Conservation (phyloP, 306 rosid species). For the Leucaena leucocephala region DNA sequence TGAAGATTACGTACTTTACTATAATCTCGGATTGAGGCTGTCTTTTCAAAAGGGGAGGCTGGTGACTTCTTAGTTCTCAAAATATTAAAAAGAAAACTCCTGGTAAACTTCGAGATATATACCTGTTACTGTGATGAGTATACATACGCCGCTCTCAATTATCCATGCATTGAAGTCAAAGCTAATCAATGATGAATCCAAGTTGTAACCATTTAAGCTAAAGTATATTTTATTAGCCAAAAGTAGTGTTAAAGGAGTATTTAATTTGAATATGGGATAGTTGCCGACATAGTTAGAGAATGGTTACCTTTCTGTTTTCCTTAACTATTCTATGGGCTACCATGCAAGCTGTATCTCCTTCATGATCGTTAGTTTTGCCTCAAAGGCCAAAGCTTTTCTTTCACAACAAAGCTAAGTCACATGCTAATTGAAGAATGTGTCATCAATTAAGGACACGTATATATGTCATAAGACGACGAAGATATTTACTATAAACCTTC, state of each 20-base stretch:
- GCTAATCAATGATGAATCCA: slow-evolving; percentile 4
- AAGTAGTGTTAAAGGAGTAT: background rate
- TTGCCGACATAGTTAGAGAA: background rate
- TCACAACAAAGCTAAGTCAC: background rate
- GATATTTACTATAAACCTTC: background rate
- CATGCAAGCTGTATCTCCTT: slow-evolving; percentile 4
- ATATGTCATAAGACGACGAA: background rate
- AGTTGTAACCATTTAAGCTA: background rate
- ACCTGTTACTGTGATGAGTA: background rate
- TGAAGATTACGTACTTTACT: background rate
- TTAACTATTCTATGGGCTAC: background rate
- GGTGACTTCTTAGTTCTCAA: background rate
- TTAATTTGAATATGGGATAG: background rate
- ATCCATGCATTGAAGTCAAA: slow-evolving; percentile 2
- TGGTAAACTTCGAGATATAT: background rate
- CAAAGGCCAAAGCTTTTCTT: background rate
- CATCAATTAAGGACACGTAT: background rate
- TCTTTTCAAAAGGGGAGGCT: background rate
- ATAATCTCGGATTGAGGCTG: background rate
- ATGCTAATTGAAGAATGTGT: background rate
- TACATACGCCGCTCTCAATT: slow-evolving; percentile 4
- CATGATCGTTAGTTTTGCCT: background rate
- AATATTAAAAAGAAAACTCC: background rate
- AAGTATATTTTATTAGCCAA: background rate
- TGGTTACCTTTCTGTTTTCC: slow-evolving; percentile 1